A percentile compares a stretch with the other conserved stretches of the same genome.
phyloP scores from a whole-genome alignment of 805 yeast genomes.

The Ascoidea rubescens region DNA sequence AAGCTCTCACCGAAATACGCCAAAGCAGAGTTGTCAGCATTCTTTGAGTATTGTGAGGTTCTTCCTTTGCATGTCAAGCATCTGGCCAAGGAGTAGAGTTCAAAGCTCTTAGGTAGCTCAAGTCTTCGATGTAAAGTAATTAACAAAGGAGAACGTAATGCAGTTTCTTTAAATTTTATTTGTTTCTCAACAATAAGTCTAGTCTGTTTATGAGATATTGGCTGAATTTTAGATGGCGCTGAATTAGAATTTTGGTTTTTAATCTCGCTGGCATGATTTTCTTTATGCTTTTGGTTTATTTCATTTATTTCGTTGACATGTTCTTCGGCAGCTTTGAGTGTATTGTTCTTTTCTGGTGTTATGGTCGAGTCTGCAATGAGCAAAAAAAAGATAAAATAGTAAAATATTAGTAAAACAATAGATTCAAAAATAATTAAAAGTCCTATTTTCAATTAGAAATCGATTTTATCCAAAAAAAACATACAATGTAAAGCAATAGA shows the following conservation, averaged over 20 bases:
- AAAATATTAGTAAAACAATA: too few species aligned
- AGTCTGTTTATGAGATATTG: neutral
- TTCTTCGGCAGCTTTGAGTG: neutral
- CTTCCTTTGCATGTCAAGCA: conserved; percentile 47
- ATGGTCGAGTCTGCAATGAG: too few species aligned
- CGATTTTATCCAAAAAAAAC: too few species aligned
- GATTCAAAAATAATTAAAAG: too few species aligned
- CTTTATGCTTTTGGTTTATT: neutral
- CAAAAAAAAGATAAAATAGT: too few species aligned
- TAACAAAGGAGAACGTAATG: conserved; percentile 53
- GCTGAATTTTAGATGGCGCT: too few species aligned
- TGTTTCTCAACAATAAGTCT: neutral
- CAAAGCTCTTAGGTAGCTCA: conserved; percentile 39
- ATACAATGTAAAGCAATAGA: too few species aligned
- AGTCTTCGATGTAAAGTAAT: conserved; percentile 71
- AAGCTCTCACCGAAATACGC: conserved; percentile 73
- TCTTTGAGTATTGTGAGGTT: conserved; percentile 25
- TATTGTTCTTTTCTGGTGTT: neutral
- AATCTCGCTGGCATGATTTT: neutral
- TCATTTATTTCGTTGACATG: neutral
- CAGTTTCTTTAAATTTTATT: conserved; percentile 33
- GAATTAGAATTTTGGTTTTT: neutral
- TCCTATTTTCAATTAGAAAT: too few species aligned
- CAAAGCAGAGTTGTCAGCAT: conserved; percentile 65
- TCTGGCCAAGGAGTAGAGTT: conserved; percentile 62